Percentiles rank a stretch among this genome's conserved stretches.
phyloP scores from a whole-genome alignment of 768 basidiomycete genomes.

The Arthromyces matolae region DNA sequence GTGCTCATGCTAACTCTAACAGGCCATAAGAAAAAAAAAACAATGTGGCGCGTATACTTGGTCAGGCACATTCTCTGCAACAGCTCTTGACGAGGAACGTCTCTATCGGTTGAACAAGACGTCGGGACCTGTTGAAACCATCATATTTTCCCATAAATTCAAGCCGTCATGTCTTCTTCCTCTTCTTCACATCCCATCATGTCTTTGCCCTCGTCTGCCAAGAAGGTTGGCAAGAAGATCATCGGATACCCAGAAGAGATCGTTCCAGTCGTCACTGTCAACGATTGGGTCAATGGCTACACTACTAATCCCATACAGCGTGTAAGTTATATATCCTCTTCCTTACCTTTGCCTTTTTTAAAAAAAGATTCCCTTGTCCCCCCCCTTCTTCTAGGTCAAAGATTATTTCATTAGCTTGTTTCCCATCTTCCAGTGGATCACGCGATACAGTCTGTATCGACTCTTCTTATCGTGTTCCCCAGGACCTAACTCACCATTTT shows the following conservation, averaged over 20 bases:
- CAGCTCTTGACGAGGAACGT: too few relatives aligned
- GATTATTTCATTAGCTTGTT: conserved; percentile 73
- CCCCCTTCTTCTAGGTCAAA: conserved; percentile 39
- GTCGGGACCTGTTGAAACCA: too few relatives aligned
- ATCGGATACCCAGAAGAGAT: conserved; percentile 58
- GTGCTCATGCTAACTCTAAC: conserved; percentile 21
- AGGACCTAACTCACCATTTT: conserved; percentile 3
- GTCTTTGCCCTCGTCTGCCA: conserved; percentile 29
- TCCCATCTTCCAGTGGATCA: conserved; percentile 83
- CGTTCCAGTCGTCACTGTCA: conserved; percentile 56
- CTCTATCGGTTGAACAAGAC: too few relatives aligned
- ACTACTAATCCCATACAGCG: conserved; percentile 42
- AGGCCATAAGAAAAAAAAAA: conserved; percentile 5
- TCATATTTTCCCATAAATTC: conserved; percentile 6
- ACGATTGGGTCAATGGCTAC: conserved; percentile 46
- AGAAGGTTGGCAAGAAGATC: conserved; percentile 51
- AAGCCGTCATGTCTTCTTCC: background rate
- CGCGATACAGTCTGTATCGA: conserved; percentile 69
- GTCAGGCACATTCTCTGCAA: conserved; percentile 1
- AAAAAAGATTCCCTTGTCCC: too few relatives aligned
- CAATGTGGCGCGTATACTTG: conserved; percentile 11
- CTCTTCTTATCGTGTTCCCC: background rate
- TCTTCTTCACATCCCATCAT: conserved; percentile 9
- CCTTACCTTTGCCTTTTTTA: background rate
- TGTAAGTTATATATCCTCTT: conserved; percentile 34